phyloP scores from a whole-genome alignment of 2,329 filamentous ascomycete genomes.

The Penicillium capsulatum region DNA sequence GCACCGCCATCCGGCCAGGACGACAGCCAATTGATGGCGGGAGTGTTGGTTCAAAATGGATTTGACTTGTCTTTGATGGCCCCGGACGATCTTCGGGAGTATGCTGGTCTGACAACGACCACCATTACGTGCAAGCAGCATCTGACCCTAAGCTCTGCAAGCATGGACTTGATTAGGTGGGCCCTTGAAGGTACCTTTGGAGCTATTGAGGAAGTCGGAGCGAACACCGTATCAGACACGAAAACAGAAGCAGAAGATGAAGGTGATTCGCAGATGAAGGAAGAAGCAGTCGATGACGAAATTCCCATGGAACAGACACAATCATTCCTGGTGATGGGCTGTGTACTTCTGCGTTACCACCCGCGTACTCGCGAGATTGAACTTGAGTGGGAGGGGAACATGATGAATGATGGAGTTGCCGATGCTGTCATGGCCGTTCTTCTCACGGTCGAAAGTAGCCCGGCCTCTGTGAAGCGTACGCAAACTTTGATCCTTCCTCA shows the following conservation, averaged over 20 bases:
- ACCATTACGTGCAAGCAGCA: slow-evolving; percentile 91
- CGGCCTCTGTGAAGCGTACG: slow-evolving; percentile 86
- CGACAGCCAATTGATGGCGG: slow-evolving; percentile 66
- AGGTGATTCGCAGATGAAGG: slow-evolving; percentile 36
- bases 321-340: slow-evolving; percentile 76
- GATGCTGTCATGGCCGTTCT: slow-evolving; percentile 93
- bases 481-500: slow-evolving; percentile 12
- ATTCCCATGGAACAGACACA: slow-evolving; percentile 35
- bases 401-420: slow-evolving; percentile 96
- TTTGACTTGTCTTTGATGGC: slow-evolving; percentile 98
- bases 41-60: slow-evolving; percentile 93
- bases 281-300: slow-evolving; percentile 46
- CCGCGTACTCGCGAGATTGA: slow-evolving; percentile 71
- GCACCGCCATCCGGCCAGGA: slow-evolving; percentile 57
- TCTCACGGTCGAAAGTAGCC: slow-evolving; percentile 86
- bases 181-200: slow-evolving; percentile 92
- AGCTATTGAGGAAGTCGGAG: slow-evolving; percentile 59
- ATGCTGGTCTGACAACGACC: slow-evolving; percentile 93
- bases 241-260: slow-evolving; percentile 32
- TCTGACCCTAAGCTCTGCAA: slow-evolving; percentile 79
- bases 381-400: slow-evolving; percentile 95
- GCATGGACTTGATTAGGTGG: slow-evolving; percentile 88
- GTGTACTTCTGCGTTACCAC: slow-evolving; percentile 74
- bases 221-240: slow-evolving; percentile 14
- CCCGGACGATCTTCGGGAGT: slow-evolving; percentile 90